These are phyloP conservation scores for Quercus ilex DNA, from an alignment of 306 rosid species.

Conservation along the genomic window DNA sequence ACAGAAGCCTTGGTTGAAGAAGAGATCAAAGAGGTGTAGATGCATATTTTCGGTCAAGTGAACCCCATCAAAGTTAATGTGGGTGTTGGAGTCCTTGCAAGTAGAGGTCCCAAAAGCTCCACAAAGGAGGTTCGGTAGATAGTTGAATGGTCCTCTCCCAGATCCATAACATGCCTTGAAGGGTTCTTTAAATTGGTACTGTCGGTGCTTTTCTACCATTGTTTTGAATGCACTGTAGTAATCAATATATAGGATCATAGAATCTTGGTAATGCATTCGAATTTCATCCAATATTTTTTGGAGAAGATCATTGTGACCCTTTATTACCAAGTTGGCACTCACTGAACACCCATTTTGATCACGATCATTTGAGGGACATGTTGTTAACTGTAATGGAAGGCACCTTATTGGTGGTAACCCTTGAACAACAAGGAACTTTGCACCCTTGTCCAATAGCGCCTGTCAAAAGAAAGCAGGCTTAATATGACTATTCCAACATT, in stretches of 20 bases:
- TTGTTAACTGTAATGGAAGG: constrained; percentile 7
- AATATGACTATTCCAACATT: too few species aligned
- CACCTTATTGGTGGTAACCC: constrained; percentile 30
- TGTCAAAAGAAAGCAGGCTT: background rate
- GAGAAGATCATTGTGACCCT: constrained; percentile 20
- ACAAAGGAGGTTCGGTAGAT: background rate
- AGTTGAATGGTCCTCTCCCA: background rate
- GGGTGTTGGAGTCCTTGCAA: constrained; percentile 11
- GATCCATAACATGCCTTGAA: constrained; percentile 29
- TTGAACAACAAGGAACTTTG: constrained; percentile 22
- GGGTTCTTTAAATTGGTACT: constrained; percentile 15
- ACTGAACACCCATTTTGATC: constrained; percentile 20
- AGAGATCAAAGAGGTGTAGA: constrained; percentile 10
- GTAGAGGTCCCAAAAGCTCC: constrained; percentile 10
- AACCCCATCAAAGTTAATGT: constrained; percentile 25
- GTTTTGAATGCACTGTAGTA: constrained; percentile 14
- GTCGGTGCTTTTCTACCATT: background rate
- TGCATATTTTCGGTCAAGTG: constrained; percentile 24
- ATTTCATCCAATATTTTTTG: background rate
- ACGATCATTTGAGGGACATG: background rate
- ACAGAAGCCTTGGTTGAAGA: constrained; percentile 20
- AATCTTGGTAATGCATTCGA: background rate
- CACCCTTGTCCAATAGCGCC: constrained; percentile 8
- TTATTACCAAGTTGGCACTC: background rate
- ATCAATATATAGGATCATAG: constrained; percentile 16